Conservation (phyloP, 2,329 filamentous ascomycete species). For the Fusarium gaditjirri region DNA sequence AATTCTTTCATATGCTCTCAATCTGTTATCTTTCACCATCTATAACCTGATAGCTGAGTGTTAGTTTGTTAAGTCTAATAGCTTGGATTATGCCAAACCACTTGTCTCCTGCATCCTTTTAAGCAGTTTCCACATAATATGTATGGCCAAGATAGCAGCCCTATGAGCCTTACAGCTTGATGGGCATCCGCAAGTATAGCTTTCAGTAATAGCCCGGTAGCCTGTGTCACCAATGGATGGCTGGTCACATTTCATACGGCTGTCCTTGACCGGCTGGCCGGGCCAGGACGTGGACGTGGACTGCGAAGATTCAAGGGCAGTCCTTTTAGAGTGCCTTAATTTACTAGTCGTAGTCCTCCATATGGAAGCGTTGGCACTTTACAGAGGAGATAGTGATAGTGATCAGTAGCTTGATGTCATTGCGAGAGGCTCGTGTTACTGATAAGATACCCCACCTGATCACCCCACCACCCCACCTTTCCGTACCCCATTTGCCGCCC, state of each 20-base stretch:
- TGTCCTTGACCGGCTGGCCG: background rate
- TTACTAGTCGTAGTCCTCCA: background rate
- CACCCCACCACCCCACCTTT: background rate
- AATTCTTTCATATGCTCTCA: no score
- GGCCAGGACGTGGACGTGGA: no score
- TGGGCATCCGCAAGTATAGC: background rate
- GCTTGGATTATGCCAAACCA: background rate
- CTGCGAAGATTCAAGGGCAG: background rate
- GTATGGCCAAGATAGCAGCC: no score
- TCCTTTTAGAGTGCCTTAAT: no score
- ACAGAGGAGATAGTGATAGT: background rate
- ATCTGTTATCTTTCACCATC: background rate
- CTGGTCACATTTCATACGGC: background rate
- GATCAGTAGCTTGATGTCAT: background rate
- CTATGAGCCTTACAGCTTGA: background rate
- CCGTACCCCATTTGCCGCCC: slow-evolving; percentile 27
- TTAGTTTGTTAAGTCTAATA: no score
- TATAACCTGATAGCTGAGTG: background rate
- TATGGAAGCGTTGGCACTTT: no score
- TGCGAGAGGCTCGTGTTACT: background rate
- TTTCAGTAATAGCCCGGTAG: background rate
- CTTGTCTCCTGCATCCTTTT: no score
- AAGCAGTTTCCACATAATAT: background rate
- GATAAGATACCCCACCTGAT: slow-evolving; percentile 18
- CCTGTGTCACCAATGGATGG: background rate